phyloP scores from a whole-genome alignment of 1,284 basidiomycete genomes.

The Prillingera fragicola region DNA sequence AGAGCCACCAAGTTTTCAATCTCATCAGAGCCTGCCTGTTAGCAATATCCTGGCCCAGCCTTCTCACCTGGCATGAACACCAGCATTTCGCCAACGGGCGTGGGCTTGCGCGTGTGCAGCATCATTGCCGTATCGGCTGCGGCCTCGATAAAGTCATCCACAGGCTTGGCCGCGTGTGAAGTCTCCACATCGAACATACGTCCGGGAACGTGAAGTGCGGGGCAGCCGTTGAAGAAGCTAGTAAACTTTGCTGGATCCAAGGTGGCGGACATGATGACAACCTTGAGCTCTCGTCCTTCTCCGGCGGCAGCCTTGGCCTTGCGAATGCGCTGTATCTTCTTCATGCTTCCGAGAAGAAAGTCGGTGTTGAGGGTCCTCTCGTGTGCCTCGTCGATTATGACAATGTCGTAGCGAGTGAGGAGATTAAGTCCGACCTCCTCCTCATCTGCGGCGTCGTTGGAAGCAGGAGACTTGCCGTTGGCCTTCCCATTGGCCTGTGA shows the following conservation, averaged over 20 bases:
- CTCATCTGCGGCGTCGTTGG: neutral
- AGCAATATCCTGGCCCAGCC: neutral
- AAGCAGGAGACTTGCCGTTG: neutral
- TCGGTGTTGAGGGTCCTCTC: conserved; percentile 93
- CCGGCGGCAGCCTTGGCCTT: conserved; percentile 51
- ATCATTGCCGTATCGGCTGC: conserved; percentile 85
- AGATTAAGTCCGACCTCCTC: conserved; percentile 40
- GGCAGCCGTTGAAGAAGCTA: conserved; percentile 74
- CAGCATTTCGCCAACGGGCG: conserved; percentile 69
- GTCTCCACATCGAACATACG: conserved; percentile 87
- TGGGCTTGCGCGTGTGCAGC: conserved; percentile 72
- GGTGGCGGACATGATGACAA: conserved; percentile 96
- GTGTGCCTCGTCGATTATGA: conserved; percentile 96
- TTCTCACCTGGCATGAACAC: conserved; percentile 83
- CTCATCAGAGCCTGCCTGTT: conserved; percentile 74
- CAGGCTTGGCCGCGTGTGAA: conserved; percentile 65
- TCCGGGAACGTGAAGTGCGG: conserved; percentile 84
- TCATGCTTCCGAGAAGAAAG: conserved; percentile 84
- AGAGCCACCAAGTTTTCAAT: conserved; percentile 81
- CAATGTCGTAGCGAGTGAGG: conserved; percentile 77
- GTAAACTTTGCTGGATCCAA: conserved; percentile 92
- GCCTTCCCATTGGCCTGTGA: neutral
- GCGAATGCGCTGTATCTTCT: conserved; percentile 71
- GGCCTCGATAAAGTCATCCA: conserved; percentile 81
- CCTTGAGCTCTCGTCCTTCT: conserved; percentile 59